Evolutionary conservation across 1,284 basidiomycete genomes (phyloP).

Genomic region (Heliocybe sulcata): DNA sequence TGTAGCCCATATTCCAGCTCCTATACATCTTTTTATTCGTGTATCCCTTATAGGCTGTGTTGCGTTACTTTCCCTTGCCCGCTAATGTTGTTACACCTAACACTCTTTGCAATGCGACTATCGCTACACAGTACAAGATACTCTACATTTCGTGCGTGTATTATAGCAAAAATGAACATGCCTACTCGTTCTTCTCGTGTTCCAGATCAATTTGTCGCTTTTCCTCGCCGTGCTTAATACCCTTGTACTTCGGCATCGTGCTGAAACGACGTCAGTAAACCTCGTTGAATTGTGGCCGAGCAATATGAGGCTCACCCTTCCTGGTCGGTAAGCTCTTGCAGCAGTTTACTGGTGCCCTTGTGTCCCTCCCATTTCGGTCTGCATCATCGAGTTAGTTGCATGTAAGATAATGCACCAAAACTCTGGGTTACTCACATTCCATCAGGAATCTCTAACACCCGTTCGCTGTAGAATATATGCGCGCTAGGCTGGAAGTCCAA

Average conservation of each 20-base stretch:
- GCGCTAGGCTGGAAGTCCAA: constrained; percentile 23
- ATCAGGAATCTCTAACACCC: constrained; percentile 24
- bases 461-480: constrained; percentile 24
- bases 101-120: not conserved
- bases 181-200: not conserved
- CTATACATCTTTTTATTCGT: not conserved
- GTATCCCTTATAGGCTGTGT: not conserved
- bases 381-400: not conserved
- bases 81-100: not conserved
- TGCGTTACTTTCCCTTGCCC: too few relatives aligned
- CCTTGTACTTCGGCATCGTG: constrained; percentile 19
- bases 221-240: constrained; percentile 13
- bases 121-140: not conserved
- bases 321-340: constrained; percentile 14
- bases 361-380: constrained; percentile 24
- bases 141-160: not conserved
- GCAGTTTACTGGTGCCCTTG: constrained; percentile 16
- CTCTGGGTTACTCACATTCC: constrained; percentile 11
- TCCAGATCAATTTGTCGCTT: constrained; percentile 6
- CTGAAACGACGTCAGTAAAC: constrained; percentile 5
- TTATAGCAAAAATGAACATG: not conserved
- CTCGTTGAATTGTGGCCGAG: too few relatives aligned
- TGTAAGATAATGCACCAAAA: not conserved
- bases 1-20: not conserved
- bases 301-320: constrained; percentile 12